Percentiles rank a stretch among this genome's conserved stretches.
Conservation (phyloP, 2,329 filamentous ascomycete genomes). For the Thielaviopsis cerberus region DNA sequence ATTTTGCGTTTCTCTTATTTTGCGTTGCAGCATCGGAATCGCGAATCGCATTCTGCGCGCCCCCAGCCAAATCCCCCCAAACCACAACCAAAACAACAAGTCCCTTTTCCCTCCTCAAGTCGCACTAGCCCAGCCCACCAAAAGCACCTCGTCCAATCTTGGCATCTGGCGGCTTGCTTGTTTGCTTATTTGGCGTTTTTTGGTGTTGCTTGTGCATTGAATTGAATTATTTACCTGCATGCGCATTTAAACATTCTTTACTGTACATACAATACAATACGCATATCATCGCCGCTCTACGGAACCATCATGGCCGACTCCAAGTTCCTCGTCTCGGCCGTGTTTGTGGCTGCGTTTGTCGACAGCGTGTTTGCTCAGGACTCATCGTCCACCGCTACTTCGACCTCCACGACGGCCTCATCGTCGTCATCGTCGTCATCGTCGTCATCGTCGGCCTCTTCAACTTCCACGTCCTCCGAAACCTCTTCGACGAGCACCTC, state of each 20-base stretch:
- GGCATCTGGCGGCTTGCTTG: background rate
- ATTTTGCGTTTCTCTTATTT: too few species aligned
- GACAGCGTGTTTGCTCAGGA: constrained; percentile 6
- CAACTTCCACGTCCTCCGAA: background rate
- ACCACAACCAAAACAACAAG: background rate
- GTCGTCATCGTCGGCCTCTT: background rate
- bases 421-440: constrained; percentile 2
- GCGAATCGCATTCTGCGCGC: background rate
- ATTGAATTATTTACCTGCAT: too few species aligned
- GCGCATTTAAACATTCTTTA: background rate
- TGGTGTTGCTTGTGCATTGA: background rate
- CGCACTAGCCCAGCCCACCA: background rate
- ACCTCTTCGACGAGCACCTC: background rate
- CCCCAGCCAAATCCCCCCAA: background rate
- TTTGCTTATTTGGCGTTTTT: background rate
- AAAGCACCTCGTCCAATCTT: background rate
- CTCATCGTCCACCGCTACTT: background rate
- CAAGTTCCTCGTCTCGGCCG: constrained; percentile 11
- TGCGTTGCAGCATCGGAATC: too few species aligned
- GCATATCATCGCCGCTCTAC: background rate
- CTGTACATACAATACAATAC: background rate
- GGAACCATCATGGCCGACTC: constrained; percentile 9
- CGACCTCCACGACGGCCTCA: background rate
- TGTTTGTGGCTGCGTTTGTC: constrained; percentile 12
- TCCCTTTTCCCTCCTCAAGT: background rate